These are phyloP conservation scores for Coprinellus micaceus DNA, from an alignment of 768 basidiomycete species.

Conservation along the genomic window DNA sequence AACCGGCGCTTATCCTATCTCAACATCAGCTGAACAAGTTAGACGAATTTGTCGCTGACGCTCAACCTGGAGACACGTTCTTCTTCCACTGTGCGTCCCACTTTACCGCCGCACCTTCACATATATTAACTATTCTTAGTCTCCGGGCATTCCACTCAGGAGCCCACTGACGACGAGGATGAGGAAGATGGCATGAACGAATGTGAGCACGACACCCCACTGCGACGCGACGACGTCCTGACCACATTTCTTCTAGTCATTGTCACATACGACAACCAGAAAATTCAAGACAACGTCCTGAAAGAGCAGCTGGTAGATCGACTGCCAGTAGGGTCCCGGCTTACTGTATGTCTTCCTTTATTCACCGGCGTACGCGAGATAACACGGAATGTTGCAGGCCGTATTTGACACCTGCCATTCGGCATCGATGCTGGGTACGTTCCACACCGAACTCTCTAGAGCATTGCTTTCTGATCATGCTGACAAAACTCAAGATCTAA, in stretches of 20 bases:
- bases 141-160: constrained; percentile 50
- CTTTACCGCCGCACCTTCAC: background rate
- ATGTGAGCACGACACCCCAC: constrained; percentile 28
- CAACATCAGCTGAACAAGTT: constrained; percentile 38
- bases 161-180: constrained; percentile 35
- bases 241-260: constrained; percentile 24
- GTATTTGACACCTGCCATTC: constrained; percentile 41
- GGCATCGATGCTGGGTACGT: constrained; percentile 35
- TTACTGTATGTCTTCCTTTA: constrained; percentile 27
- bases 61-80: constrained; percentile 45
- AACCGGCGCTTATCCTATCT: background rate
- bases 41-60: constrained; percentile 38
- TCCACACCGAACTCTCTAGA: background rate
- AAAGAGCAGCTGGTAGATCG: constrained; percentile 31
- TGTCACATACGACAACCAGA: constrained; percentile 35
- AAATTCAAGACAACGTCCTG: constrained; percentile 37
- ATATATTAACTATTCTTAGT: constrained; percentile 20
- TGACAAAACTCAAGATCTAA: constrained; percentile 30
- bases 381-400: constrained; percentile 14
- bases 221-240: background rate
- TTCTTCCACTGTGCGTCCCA: constrained; percentile 53
- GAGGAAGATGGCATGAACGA: constrained; percentile 55
- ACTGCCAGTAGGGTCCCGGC: constrained; percentile 33
- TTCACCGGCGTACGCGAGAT: background rate
- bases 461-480: background rate